Percentiles rank a stretch among this genome's conserved stretches.
phyloP scores from a whole-genome alignment of 2,329 filamentous ascomycete genomes.

The Camillea tinctor region DNA sequence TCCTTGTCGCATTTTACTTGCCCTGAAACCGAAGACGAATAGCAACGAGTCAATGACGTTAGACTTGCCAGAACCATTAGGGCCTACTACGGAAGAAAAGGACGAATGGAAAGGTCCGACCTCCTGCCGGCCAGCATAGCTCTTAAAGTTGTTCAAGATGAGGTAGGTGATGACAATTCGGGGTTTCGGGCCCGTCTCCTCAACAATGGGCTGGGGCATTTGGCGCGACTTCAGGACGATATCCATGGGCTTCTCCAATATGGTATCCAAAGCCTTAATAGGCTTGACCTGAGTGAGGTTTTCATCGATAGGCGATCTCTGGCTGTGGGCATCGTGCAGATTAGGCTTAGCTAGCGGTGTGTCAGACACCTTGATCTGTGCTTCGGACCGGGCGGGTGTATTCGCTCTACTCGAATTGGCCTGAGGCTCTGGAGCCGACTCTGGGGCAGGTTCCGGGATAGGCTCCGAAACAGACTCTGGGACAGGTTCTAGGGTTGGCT shows the following conservation, averaged over 20 bases:
- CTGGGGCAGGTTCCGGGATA: constrained; percentile 34
- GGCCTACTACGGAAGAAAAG: constrained; percentile 96
- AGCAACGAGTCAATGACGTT: constrained; percentile 98
- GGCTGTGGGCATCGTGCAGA: constrained; percentile 62
- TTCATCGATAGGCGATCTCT: constrained; percentile 47
- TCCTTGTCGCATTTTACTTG: constrained; percentile 98
- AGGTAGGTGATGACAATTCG: constrained; percentile 92
- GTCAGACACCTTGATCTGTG: constrained; percentile 47
- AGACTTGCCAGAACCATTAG: constrained; percentile 97
- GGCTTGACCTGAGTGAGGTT: constrained; percentile 60
- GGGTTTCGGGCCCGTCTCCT: constrained; percentile 74
- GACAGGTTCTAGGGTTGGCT: constrained; percentile 35
- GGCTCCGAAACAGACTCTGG: constrained; percentile 28
- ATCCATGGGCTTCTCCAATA: constrained; percentile 88
- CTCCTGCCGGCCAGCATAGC: constrained; percentile 91
- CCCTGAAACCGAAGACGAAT: constrained; percentile 98
- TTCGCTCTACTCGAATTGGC: constrained; percentile 30
- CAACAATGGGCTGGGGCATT: constrained; percentile 63
- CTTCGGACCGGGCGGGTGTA: constrained; percentile 54
- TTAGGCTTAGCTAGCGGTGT: constrained; percentile 76
- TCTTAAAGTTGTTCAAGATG: constrained; percentile 96
- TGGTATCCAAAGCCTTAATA: constrained; percentile 72
- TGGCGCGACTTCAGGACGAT: constrained; percentile 86
- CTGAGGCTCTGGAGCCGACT: constrained; percentile 34
- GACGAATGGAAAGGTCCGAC: constrained; percentile 96